Base-by-base conservation (phyloP, 1,284 basidiomycete species). In the Mycena sp. region DNA sequence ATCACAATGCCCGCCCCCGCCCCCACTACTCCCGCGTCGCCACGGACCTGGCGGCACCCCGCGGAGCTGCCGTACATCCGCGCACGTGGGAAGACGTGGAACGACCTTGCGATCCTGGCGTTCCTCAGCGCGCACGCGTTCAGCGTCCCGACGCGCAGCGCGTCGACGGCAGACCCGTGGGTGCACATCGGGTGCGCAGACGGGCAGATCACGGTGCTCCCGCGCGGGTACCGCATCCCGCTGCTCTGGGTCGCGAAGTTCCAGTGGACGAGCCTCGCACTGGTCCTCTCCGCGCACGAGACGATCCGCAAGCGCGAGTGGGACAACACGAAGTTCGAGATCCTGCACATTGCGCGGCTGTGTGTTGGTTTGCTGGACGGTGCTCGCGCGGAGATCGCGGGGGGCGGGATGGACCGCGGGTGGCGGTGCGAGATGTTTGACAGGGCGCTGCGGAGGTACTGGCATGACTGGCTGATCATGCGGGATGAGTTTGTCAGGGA, bases 381-480 rank as follows among this genome's bases (percentile, higher is more conserved):
- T 14, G 54, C 54, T 12, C 21, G 32, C 7, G 32, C 17, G 17
- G 28, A 49, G 45, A 55, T 21, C 25, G 25, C 32, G 32, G 32
- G 32, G 14, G 32, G 32, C 9, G 28, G 21, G 6, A 53, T 53
- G 51, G 35, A n/a, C 12, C 51, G 51, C n/a, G 23, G 19, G 6
- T 53, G 51, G 51, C 51, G 51, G 6, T 40, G 35, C 23, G 19
- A 30, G 35, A 16, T 19, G 23, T 38, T 53, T 25, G 51, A 53
- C 35, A 30, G 51, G 4, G 51, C 38, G 25, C 35, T 53, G 30
- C 11, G 5, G 6, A 10, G 51, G 23, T 37, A 37, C 38, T 53
- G 51, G 51, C 41, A 66, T 6, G 44, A 54, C n/a, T 72, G 70
- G 70, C 63, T 72, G 25, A 37, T 70, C 1, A 56, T 57, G 21